Evolutionary conservation across 2,329 filamentous ascomycete genomes (phyloP).

Genomic region (Raffaelea arxii): DNA sequence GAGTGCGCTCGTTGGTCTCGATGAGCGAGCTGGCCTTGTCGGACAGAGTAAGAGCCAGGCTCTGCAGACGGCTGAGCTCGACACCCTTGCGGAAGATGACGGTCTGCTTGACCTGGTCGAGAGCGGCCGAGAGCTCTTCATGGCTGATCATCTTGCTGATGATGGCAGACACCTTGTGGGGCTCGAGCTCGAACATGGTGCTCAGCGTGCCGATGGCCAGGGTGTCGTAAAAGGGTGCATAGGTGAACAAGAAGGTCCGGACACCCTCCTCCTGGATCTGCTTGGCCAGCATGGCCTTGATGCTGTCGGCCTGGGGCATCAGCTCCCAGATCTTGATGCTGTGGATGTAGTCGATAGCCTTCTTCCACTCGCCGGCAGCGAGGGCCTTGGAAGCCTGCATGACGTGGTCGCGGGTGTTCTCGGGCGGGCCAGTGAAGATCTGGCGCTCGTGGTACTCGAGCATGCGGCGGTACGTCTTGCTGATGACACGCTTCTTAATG

Average conservation of each 20-base stretch:
- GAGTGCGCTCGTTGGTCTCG: conserved; percentile 92
- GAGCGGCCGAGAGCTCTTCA: conserved; percentile 89
- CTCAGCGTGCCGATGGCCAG: conserved; percentile 77
- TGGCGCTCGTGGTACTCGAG: conserved; percentile 99
- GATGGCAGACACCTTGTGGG: conserved; percentile 85
- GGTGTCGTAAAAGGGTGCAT: conserved; percentile 98
- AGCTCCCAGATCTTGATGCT: conserved; percentile 99
- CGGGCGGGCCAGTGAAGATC: conserved; percentile 95
- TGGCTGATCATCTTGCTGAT: conserved; percentile 99
- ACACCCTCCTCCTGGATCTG: conserved; percentile 99
- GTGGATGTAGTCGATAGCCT: conserved; percentile 85
- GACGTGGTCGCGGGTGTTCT: conserved; percentile 98
- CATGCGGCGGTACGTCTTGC: conserved; percentile 98
- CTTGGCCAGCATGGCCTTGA: conserved; percentile 93
- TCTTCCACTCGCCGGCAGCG: conserved; percentile 97
- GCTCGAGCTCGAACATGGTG: conserved; percentile 88
- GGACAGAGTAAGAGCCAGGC: conserved; percentile 81
- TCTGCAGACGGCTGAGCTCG: conserved; percentile 92
- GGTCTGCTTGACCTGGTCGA: conserved; percentile 94
- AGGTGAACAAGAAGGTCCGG: conserved; percentile 97
- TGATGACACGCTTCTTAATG: conserved; percentile 94
- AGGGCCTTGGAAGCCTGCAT: conserved; percentile 98
- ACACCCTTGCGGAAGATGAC: conserved; percentile 99
- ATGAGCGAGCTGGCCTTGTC: conserved; percentile 96
- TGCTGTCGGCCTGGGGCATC: conserved; percentile 83